Conservation (phyloP, 805 yeast genomes). For the Pichia ethanolica region DNA sequence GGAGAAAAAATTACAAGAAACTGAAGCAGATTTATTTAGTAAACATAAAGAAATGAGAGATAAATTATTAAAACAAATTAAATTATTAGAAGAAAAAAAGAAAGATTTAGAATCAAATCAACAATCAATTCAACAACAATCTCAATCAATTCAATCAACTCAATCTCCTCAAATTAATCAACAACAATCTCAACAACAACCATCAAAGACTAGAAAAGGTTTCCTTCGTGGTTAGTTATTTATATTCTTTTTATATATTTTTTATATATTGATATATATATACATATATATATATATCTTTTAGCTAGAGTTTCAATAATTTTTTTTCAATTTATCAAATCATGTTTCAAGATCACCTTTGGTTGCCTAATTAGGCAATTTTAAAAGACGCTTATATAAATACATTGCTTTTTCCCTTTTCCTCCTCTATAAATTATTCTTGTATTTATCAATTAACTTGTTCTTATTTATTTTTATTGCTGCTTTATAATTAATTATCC, state of each 20-base stretch:
- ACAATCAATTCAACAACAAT: slow-evolving; percentile 18
- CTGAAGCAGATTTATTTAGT: slow-evolving; percentile 92
- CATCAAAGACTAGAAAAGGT: slow-evolving; percentile 68
- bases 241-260: neutral
- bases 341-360: slow-evolving; percentile 14
- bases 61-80: slow-evolving; percentile 79
- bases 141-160: slow-evolving; percentile 16
- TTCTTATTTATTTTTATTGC: no score
- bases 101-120: slow-evolving; percentile 55
- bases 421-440: neutral
- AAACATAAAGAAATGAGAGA: slow-evolving; percentile 98
- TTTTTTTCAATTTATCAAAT: neutral
- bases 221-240: slow-evolving; percentile 49
- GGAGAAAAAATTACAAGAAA: slow-evolving; percentile 93
- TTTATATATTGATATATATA: no score
- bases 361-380: slow-evolving; percentile 15
- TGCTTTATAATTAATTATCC: neutral
- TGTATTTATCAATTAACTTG: neutral
- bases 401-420: neutral
- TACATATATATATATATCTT: no score
- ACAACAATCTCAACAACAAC: slow-evolving; percentile 28
- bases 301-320: neutral
- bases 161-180: neutral
- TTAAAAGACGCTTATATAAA: neutral
- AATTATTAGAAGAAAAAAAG: slow-evolving; percentile 86